Conservation (phyloP, 2,329 filamentous ascomycete species). For the Zarea fungicola region DNA sequence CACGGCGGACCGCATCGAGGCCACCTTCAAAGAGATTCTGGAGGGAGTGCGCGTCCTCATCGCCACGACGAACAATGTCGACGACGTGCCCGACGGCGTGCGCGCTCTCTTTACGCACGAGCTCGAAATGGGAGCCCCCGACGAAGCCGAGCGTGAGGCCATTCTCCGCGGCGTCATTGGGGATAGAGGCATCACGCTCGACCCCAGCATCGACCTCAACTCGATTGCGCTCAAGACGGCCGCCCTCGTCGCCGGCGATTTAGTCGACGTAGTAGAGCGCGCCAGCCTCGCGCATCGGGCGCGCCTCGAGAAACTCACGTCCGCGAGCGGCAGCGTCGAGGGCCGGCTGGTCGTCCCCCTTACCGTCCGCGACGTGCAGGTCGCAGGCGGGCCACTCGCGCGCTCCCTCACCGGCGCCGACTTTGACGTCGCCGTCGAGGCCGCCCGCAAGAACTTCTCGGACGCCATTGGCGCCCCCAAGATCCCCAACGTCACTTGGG, state of each 20-base stretch:
- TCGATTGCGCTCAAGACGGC: conserved; percentile 92
- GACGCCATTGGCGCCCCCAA: conserved; percentile 96
- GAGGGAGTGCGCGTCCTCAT: conserved; percentile 76
- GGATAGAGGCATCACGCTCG: conserved; percentile 69
- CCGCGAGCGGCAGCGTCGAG: conserved; percentile 32
- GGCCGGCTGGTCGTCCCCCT: conserved; percentile 40
- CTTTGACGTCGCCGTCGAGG: conserved; percentile 89
- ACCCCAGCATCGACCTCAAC: conserved; percentile 76
- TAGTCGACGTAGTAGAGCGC: conserved; percentile 90
- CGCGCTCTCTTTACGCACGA: conserved; percentile 93
- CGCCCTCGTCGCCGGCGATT: conserved; percentile 86
- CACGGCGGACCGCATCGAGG: conserved; percentile 83
- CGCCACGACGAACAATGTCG: conserved; percentile 90
- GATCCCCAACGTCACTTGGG: conserved; percentile 95
- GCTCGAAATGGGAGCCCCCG: conserved; percentile 85
- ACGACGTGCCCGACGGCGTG: conserved; percentile 87
- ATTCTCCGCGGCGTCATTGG: conserved; percentile 76
- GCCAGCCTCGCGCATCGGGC: conserved; percentile 71
- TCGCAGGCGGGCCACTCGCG: conserved; percentile 77
- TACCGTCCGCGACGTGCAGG: conserved; percentile 75
- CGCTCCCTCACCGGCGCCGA: conserved; percentile 75
- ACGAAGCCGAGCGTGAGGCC: conserved; percentile 85
- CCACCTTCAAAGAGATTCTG: conserved; percentile 77
- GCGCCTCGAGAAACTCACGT: conserved; percentile 69
- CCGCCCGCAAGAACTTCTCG: conserved; percentile 94